phyloP scores from a whole-genome alignment of 2,329 filamentous ascomycete genomes.

The Fusarium sterilihyphosum region DNA sequence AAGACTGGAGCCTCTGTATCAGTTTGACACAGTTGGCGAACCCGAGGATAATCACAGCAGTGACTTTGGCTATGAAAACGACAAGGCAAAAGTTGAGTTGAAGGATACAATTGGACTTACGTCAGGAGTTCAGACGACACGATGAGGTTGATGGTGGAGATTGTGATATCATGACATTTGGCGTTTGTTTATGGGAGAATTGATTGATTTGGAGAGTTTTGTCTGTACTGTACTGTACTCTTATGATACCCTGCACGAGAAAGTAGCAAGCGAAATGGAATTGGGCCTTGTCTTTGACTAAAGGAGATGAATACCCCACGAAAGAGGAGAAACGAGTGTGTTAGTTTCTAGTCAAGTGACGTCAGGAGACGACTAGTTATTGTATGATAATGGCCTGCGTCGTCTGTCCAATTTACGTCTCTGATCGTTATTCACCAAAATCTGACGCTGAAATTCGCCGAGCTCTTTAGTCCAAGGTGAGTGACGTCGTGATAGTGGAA shows the following conservation, averaged over 20 bases:
- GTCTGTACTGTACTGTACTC: slow-evolving; percentile 8
- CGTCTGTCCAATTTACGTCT: slow-evolving; percentile 3
- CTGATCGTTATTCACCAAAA: slow-evolving; percentile 11
- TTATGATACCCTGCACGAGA: slow-evolving; percentile 42
- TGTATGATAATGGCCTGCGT: neutral
- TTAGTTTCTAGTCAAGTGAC: slow-evolving; percentile 9
- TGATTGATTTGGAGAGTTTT: slow-evolving; percentile 20
- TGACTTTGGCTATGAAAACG: slow-evolving; percentile 48
- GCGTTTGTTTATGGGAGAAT: slow-evolving; percentile 25
- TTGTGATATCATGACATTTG: slow-evolving; percentile 13
- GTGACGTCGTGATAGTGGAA: slow-evolving; percentile 25
- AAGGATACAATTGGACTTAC: slow-evolving; percentile 50
- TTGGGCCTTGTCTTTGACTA: slow-evolving; percentile 20
- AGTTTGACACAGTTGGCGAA: slow-evolving; percentile 49
- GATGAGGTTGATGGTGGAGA: slow-evolving; percentile 5
- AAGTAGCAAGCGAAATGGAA: slow-evolving; percentile 33
- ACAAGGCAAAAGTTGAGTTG: slow-evolving; percentile 52
- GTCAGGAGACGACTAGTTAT: slow-evolving; percentile 17
- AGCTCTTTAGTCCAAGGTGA: neutral
- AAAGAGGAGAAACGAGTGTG: neutral
- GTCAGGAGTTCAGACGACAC: slow-evolving; percentile 30
- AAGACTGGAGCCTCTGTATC: slow-evolving; percentile 55
- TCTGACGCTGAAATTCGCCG: neutral
- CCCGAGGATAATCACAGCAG: slow-evolving; percentile 46
- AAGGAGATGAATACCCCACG: slow-evolving; percentile 11